These are phyloP conservation scores for Coelastrella sp. DNA, from an alignment of 139 green algal species.

Conservation along the genomic window DNA sequence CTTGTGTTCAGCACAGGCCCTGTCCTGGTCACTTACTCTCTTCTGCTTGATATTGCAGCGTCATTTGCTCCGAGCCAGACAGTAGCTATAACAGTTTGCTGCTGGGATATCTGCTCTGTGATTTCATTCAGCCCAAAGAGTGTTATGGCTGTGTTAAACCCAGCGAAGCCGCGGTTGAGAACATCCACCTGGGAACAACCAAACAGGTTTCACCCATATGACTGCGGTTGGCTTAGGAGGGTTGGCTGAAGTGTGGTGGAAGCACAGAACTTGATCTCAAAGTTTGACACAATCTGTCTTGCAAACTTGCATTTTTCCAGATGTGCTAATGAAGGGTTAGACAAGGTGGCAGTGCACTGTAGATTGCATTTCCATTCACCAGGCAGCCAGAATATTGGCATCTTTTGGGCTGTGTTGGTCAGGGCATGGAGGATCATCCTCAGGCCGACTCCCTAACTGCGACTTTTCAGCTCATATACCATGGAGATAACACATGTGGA, in stretches of 20 bases:
- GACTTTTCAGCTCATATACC: too few relatives aligned
- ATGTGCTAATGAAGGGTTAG: background rate
- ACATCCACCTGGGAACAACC: constrained; percentile 12
- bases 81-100: background rate
- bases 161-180: constrained; percentile 38
- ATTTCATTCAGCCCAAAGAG: constrained; percentile 2
- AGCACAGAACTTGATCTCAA: background rate
- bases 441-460: too few relatives aligned
- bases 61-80: constrained; percentile 83
- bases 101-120: constrained; percentile 55
- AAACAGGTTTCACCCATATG: too few relatives aligned
- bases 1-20: too few relatives aligned
- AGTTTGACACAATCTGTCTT: constrained; percentile 17
- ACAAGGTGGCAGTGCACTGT: too few relatives aligned
- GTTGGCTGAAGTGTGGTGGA: background rate
- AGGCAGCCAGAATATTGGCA: too few relatives aligned
- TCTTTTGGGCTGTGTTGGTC: too few relatives aligned
- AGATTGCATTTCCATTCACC: too few relatives aligned
- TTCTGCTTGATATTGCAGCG: constrained; percentile 72
- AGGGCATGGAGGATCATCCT: too few relatives aligned
- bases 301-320: background rate
- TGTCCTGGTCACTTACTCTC: constrained; percentile 48
- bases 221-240: too few relatives aligned
- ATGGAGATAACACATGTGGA: too few relatives aligned
- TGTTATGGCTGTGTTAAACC: constrained; percentile 11